phyloP scores from a whole-genome alignment of 2,329 filamentous ascomycete genomes.

The Aspergillus sp. region DNA sequence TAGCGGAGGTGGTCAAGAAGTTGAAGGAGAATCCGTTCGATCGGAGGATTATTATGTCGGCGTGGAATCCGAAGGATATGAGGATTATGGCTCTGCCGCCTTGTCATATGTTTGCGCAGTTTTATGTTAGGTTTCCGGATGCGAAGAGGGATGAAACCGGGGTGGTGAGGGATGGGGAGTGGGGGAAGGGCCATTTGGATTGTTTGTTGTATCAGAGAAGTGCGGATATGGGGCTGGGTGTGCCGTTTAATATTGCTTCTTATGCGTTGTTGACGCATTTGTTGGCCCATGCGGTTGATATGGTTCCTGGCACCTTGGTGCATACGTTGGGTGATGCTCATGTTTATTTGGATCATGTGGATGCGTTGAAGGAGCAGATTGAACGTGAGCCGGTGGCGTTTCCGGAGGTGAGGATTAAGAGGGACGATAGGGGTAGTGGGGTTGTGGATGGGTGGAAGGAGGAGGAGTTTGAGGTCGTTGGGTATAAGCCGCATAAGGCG shows the following conservation, averaged over 20 bases:
- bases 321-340: constrained; percentile 99
- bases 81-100: constrained; percentile 88
- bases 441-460: constrained; percentile 90
- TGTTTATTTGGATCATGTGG: constrained; percentile 89
- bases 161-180: constrained; percentile 23
- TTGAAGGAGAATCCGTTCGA: constrained; percentile 83
- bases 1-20: constrained; percentile 87
- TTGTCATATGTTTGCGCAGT: constrained; percentile 97
- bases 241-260: constrained; percentile 96
- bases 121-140: constrained; percentile 77
- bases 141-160: constrained; percentile 26
- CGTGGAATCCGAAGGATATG: constrained; percentile 90
- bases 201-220: constrained; percentile 91
- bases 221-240: constrained; percentile 95
- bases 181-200: constrained; percentile 69
- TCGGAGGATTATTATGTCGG: constrained; percentile 82
- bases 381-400: constrained; percentile 78
- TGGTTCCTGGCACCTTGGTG: constrained; percentile 82
- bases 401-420: constrained; percentile 72
- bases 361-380: constrained; percentile 79
- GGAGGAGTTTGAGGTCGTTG: constrained; percentile 84
- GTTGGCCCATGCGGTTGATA: constrained; percentile 81
- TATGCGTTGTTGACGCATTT: constrained; percentile 96
- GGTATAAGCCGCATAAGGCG: constrained; percentile 85
- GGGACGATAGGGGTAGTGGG: constrained; percentile 70